Evolutionary conservation across 2,329 filamentous ascomycete species (phyloP).

Genomic region (Colletotrichum sidae): DNA sequence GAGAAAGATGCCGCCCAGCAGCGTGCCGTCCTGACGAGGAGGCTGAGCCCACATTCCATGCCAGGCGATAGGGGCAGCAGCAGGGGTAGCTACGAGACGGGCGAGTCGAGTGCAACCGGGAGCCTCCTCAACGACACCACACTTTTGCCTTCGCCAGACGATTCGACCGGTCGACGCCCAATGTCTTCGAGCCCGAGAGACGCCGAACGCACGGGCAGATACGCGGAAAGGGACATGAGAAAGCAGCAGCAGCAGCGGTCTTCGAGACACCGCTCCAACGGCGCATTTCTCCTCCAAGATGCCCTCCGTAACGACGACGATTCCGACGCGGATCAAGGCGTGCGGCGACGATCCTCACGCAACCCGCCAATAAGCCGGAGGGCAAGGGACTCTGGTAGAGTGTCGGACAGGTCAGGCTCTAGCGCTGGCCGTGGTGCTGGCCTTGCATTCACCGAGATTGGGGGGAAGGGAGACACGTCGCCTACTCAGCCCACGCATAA

Average conservation of each 20-base stretch:
- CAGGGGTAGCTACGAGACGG: constrained; percentile 54
- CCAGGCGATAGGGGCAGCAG: constrained; percentile 47
- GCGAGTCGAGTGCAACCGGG: constrained; percentile 56
- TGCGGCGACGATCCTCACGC: constrained; percentile 44
- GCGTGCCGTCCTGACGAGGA: constrained; percentile 28
- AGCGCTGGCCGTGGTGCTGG: constrained; percentile 31
- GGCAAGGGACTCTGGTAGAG: constrained; percentile 22
- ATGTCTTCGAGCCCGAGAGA: constrained; percentile 34
- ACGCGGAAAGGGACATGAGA: constrained; percentile 39
- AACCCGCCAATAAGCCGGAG: constrained; percentile 34
- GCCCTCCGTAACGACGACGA: constrained; percentile 46
- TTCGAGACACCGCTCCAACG: constrained; percentile 56
- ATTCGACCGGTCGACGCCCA: constrained; percentile 18
- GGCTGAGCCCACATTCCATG: constrained; percentile 31
- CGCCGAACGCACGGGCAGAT: constrained; percentile 39
- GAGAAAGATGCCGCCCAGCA: constrained; percentile 38
- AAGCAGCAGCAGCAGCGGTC: constrained; percentile 42
- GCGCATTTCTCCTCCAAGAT: constrained; percentile 64
- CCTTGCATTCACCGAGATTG: constrained; percentile 4
- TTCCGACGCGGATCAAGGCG: constrained; percentile 46
- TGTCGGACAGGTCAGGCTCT: constrained; percentile 28
- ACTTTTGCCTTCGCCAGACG: constrained; percentile 28
- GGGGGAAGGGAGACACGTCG: constrained; percentile 19
- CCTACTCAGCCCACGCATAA: constrained; percentile 23
- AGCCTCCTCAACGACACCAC: constrained; percentile 43